Conservation (phyloP, 305 asterid genomes). For the Andrographis paniculata region DNA sequence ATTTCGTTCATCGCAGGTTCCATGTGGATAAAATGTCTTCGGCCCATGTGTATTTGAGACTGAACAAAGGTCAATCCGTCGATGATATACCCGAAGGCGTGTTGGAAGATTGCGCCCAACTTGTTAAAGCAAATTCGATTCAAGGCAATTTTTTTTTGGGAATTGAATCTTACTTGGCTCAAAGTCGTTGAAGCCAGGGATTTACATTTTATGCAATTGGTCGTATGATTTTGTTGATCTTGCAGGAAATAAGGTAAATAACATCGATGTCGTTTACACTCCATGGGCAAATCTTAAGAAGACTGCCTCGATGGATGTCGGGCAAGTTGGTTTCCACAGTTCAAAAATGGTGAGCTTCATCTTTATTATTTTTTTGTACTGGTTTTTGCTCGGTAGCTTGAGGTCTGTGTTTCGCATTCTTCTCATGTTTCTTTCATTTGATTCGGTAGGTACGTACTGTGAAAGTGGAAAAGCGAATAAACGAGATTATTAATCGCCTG, state of each 20-base stretch:
- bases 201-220: constrained; percentile 3
- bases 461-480: constrained; percentile 85
- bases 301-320: constrained; percentile 95
- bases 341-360: constrained; percentile 68
- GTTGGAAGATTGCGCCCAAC: constrained; percentile 86
- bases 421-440: constrained; percentile 14
- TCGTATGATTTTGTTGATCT: constrained; percentile 15
- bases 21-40: constrained; percentile 99
- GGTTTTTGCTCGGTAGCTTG: constrained; percentile 7
- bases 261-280: constrained; percentile 89
- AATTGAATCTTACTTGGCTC: not conserved
- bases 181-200: no score
- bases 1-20: constrained; percentile 53
- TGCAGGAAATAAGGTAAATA: constrained; percentile 84
- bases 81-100: constrained; percentile 87
- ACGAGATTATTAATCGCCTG: constrained; percentile 80
- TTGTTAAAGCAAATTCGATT: constrained; percentile 94
- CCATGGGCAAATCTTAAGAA: constrained; percentile 96
- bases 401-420: constrained; percentile 17
- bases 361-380: not conserved
- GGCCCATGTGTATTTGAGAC: constrained; percentile 90
- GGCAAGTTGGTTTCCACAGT: constrained; percentile 92
- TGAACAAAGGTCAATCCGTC: constrained; percentile 71
- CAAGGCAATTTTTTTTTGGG: constrained; percentile 41
- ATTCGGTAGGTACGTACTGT: constrained; percentile 82